A percentile compares a stretch with the other conserved stretches of the same genome.
Evolutionary conservation across 1,139 yeast species (phyloP).

Genomic region (Yamadazyma diospyri): DNA sequence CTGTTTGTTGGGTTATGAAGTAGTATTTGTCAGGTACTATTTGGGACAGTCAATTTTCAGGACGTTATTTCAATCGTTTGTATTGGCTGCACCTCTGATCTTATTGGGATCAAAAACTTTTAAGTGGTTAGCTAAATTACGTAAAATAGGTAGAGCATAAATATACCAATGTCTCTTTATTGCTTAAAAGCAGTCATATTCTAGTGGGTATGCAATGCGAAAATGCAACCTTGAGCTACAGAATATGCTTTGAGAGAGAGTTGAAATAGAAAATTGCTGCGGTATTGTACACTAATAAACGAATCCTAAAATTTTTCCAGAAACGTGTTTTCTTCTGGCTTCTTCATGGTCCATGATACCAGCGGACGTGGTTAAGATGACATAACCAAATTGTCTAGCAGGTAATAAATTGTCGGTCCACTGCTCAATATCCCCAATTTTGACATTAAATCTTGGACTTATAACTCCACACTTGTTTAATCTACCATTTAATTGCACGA

Average conservation of each 20-base stretch:
- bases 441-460: slow-evolving; percentile 96
- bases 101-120: slow-evolving; percentile 67
- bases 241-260: too few relatives aligned
- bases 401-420: slow-evolving; percentile 98
- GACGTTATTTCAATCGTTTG: slow-evolving; percentile 51
- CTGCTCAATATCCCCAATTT: slow-evolving; percentile 89
- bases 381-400: slow-evolving; percentile 98
- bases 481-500: slow-evolving; percentile 95
- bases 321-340: slow-evolving; percentile 99
- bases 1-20: slow-evolving; percentile 58
- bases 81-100: slow-evolving; percentile 55
- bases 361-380: slow-evolving; percentile 96
- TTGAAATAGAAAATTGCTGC: neutral
- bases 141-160: slow-evolving; percentile 27
- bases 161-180: neutral
- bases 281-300: slow-evolving; percentile 66
- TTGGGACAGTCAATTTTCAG: slow-evolving; percentile 68
- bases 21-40: slow-evolving; percentile 64
- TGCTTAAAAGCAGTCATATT: neutral
- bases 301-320: slow-evolving; percentile 96
- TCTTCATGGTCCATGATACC: slow-evolving; percentile 99
- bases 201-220: neutral
- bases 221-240: neutral
- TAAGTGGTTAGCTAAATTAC: slow-evolving; percentile 30
- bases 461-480: slow-evolving; percentile 98